phyloP scores from a whole-genome alignment of 2,329 filamentous ascomycete species.

The Ophiocordyceps robertsii region DNA sequence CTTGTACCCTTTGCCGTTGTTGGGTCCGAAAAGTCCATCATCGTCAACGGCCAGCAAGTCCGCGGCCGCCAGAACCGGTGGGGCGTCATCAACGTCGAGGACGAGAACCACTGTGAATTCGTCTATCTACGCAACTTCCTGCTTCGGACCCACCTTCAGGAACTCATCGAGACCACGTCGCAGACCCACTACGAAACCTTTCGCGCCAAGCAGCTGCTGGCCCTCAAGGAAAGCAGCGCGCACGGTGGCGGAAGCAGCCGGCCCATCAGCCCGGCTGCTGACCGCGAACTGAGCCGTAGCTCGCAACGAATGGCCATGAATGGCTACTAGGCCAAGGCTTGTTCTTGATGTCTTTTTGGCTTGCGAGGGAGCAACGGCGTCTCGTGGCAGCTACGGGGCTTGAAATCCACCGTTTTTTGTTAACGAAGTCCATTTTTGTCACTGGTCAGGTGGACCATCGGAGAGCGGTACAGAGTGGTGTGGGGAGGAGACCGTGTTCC shows the following conservation, averaged over 20 bases:
- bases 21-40: slow-evolving; percentile 94
- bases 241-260: slow-evolving; percentile 64
- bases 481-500: slow-evolving; percentile 7
- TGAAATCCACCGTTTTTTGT: slow-evolving; percentile 8
- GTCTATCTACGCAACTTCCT: slow-evolving; percentile 97
- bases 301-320: slow-evolving; percentile 98
- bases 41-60: slow-evolving; percentile 94
- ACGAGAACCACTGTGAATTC: slow-evolving; percentile 99
- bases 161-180: slow-evolving; percentile 96
- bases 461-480: slow-evolving; percentile 10
- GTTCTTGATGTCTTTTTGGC: slow-evolving; percentile 13
- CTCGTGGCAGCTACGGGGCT: slow-evolving; percentile 14
- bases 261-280: slow-evolving; percentile 89
- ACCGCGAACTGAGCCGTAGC: slow-evolving; percentile 90
- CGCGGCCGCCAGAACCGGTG: slow-evolving; percentile 97
- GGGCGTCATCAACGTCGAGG: slow-evolving; percentile 99
- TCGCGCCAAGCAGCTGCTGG: slow-evolving; percentile 96
- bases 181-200: slow-evolving; percentile 99
- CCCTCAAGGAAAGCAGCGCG: slow-evolving; percentile 94
- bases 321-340: slow-evolving; percentile 58
- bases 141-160: slow-evolving; percentile 93
- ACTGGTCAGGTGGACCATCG: slow-evolving; percentile 16
- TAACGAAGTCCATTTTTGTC: slow-evolving; percentile 17
- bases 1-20: slow-evolving; percentile 97
- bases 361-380: slow-evolving; percentile 20